A percentile compares a stretch with the other conserved stretches of the same genome.
These are phyloP conservation scores for Millerozyma miso DNA, from an alignment of 805 yeast genomes.

Conservation along the genomic window DNA sequence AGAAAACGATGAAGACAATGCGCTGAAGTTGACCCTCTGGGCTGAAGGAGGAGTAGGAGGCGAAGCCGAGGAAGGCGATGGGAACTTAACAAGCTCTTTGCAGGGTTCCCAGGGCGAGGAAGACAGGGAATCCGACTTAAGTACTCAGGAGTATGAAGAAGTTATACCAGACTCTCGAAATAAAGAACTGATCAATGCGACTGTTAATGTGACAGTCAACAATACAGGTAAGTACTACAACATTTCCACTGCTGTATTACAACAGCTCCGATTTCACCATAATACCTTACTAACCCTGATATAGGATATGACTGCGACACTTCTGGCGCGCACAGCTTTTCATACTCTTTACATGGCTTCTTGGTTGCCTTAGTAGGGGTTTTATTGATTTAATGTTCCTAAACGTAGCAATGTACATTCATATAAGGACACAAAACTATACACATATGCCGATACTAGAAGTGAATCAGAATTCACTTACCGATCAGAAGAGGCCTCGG, in stretches of 20 bases:
- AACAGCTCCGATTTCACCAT: too few species aligned
- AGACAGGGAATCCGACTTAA: too few species aligned
- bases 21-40: constrained; percentile 1
- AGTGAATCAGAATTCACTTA: too few species aligned
- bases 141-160: too few species aligned
- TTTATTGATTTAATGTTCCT: neutral
- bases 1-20: constrained; percentile 1
- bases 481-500: too few species aligned
- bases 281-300: neutral
- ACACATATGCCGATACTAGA: neutral
- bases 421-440: neutral
- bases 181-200: too few species aligned
- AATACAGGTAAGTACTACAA: too few species aligned
- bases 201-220: too few species aligned
- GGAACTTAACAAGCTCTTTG: too few species aligned
- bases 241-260: too few species aligned
- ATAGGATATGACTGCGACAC: neutral
- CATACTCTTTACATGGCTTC: neutral
- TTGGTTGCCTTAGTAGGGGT: neutral
- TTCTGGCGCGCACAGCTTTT: neutral
- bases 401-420: neutral
- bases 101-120: too few species aligned
- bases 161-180: too few species aligned
- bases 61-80: neutral
- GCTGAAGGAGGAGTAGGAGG: neutral